These are phyloP conservation scores for Phytopythium delawarense DNA, from an alignment of 352 stramenopile genomes.

Conservation along the genomic window DNA sequence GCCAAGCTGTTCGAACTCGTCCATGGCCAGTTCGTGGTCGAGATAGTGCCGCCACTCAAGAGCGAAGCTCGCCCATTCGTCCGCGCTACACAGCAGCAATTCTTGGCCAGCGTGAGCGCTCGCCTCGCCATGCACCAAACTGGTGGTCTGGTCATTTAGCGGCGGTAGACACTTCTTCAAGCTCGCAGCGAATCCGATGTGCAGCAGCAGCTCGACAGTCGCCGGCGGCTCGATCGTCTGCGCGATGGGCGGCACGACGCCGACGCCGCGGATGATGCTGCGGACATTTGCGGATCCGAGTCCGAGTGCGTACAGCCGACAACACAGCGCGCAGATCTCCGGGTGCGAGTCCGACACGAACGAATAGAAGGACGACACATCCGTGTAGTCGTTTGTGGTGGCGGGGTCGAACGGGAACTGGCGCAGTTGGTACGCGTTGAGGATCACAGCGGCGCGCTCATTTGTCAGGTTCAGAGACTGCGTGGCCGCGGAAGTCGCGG, in stretches of 20 bases:
- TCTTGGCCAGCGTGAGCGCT: constrained; percentile 20
- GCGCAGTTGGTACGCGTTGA: constrained; percentile 57
- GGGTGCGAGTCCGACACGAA: constrained; percentile 77
- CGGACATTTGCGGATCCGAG: constrained; percentile 54
- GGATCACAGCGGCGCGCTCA: constrained; percentile 39
- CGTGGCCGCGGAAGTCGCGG: background rate
- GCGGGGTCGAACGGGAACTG: constrained; percentile 73
- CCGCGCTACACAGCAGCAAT: constrained; percentile 48
- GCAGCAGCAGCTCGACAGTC: constrained; percentile 54
- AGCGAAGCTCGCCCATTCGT: constrained; percentile 53
- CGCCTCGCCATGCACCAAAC: background rate
- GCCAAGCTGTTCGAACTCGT: constrained; percentile 48
- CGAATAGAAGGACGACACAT: constrained; percentile 84
- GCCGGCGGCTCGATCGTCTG: constrained; percentile 43
- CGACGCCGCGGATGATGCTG: constrained; percentile 53
- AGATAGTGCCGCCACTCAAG: constrained; percentile 54
- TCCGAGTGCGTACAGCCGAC: constrained; percentile 64
- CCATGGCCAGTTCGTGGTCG: constrained; percentile 45
- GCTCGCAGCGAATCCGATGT: constrained; percentile 65
- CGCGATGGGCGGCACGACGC: constrained; percentile 47
- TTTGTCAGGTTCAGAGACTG: constrained; percentile 21
- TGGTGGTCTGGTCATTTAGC: background rate
- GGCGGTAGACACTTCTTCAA: constrained; percentile 22
- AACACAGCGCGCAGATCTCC: constrained; percentile 78
- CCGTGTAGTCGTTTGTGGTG: constrained; percentile 68